Base-by-base conservation (phyloP, 768 basidiomycete genomes). In the Termitomyces sp. region DNA sequence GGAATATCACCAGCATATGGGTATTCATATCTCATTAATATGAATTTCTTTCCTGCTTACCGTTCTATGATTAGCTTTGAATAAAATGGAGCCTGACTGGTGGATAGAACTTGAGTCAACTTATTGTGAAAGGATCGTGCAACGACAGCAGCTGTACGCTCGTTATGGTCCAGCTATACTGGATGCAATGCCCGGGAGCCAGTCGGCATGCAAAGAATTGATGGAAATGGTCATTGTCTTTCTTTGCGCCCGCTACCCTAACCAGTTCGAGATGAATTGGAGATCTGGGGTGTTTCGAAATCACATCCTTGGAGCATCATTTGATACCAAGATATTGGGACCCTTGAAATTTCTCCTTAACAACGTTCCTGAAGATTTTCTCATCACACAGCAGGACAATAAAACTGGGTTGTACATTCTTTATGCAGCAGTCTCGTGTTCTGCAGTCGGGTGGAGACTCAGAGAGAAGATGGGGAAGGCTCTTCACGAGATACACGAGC, bases 51-150 rank as follows among this genome's bases (percentile, higher is more conserved):
- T 10, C 19, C 44, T 14, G 7, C 48, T 53, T 9, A 48, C 53
- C 17, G 40, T 46, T 41, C 10, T 21, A 12, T 49, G 46, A 7
- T 44, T 33, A 77, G 81, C 79, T 30, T 62, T 82, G 41, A 73
- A 73, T 65, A 71, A 67, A 44, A 68, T 82, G 62, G 80, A 83
- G 46, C 75, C 77, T 14, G 35, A 82, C 58, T 81, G 74, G 67
- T 82, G 79, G 79, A 66, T 83, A 31, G 81, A 83, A 56, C 71
- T 82, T n/a, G 79, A 82, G 59, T 78, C 77, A 5, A 78, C 79
- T 0, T 82, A 82, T 62, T 66, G 67, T 0, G 67, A 71, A 46
- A 72, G 78, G 35, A 70, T 82, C 35, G 59, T 66, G 1, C 75
- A 81, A 43, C 70, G 80, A 37, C 73, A 70, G 56, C 58, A 65